Evolutionary conservation across 139 green algal species (phyloP), one percentile per base, ranked within the genome.

Genomic region (Nannochloris sp.): DNA sequence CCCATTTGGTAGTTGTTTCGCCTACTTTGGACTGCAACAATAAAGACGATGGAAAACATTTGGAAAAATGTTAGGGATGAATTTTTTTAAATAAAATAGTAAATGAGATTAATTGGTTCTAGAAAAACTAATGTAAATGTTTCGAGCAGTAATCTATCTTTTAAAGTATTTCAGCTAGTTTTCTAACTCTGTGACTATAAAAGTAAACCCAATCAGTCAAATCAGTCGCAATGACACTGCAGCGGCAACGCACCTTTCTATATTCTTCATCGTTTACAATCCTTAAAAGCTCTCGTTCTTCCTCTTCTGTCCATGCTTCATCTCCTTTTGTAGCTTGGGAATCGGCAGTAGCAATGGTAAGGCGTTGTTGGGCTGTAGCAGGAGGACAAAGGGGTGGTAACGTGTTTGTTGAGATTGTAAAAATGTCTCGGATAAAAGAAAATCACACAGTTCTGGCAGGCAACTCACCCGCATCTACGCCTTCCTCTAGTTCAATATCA

Each of bases 231-330:
- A 24, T 2, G 24, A 3, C 10, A 7, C 30, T 10, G 10, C 57
- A 54, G 4, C 30, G n/a, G n/a, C n/a, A n/a, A n/a, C 39, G 14
- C 25, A 59, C 64, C 54, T 24, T 51, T 32, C 65, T 35, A 35
- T 72, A 69, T 7, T 56, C 47, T 35, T 62, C 19, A 29, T 78
- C 38, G 19, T 31, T 64, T 12, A 57, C 23, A 24, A 78, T 23
- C 3, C 39, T 15, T 6, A 57, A 23, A 35, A 78, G 64, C 44
- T 73, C 64, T 2, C 45, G 10, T 54, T 73, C 61, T 54, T 76
- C 70, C n/a, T 66, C 54, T 2, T 34, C 27, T 14, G 36, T 62
- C 70, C 70, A 76, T 29, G 62, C 15, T 6, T 69, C 62, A 24
- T 69, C 62, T 14, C 44, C n/a, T 25, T 69, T 69, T 7, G 14